phyloP scores from a whole-genome alignment of 2,329 filamentous ascomycete species.

The Tetracladium maxilliforme region DNA sequence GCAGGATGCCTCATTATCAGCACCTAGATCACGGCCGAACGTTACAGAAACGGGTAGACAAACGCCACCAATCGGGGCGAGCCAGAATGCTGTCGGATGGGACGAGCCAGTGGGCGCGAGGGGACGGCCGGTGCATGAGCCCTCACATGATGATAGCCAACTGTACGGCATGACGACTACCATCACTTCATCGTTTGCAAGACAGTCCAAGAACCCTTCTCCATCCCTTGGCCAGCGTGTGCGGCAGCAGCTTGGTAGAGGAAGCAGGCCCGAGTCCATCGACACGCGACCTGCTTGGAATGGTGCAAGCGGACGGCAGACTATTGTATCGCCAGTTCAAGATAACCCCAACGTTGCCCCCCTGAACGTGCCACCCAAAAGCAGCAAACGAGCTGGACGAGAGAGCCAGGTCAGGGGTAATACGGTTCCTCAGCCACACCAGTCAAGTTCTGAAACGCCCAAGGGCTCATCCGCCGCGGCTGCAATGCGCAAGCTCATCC shows the following conservation, averaged over 20 bases:
- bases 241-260: conserved; percentile 15
- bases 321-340: conserved; percentile 47
- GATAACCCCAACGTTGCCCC: conserved; percentile 42
- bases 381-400: conserved; percentile 22
- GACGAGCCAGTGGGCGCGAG: too few species aligned
- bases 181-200: too few species aligned
- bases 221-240: conserved; percentile 19
- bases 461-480: too few species aligned
- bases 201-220: too few species aligned
- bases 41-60: conserved; percentile 8
- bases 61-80: too few species aligned
- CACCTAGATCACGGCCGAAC: conserved; percentile 6
- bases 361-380: conserved; percentile 38
- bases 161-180: too few species aligned
- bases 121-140: too few species aligned
- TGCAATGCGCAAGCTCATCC: too few species aligned
- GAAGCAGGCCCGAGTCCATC: conserved; percentile 21
- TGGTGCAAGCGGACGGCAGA: conserved; percentile 54
- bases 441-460: too few species aligned
- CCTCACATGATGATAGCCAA: too few species aligned
- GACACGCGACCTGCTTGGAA: conserved; percentile 49
- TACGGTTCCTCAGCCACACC: background rate
- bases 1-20: too few species aligned
- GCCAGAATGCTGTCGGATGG: too few species aligned
- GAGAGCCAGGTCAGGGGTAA: background rate